Evolutionary conservation across 1,284 basidiomycete species (phyloP), one percentile per base, ranked within the genome.

Genomic region (Microbotryomycetes sp.): DNA sequence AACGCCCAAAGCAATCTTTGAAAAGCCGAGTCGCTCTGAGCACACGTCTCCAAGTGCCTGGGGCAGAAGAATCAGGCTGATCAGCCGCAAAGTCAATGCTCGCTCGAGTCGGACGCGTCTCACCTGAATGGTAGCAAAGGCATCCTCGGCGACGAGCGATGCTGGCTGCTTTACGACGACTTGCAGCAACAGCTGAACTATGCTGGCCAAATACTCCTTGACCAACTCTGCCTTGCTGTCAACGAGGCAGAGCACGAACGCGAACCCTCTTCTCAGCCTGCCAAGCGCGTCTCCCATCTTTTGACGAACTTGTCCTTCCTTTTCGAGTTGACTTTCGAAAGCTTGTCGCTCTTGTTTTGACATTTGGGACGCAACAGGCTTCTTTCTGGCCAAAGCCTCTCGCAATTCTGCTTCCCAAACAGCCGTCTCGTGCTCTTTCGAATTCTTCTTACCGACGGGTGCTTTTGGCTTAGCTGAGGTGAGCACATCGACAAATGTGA

Each of bases 331-430:
- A 2, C 84, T 84, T 52, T 86, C 81, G 6, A 96, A 83, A 3
- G 89, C 80, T 0, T 84, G 85, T 67, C 87, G 84, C 61, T 94
- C 89, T 66, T 87, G 85, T 74, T 92, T 96, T 2, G 87, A 89
- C 3, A 96, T 75, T 36, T 62, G 56, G 4, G 67, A 59, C 6
- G 60, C 67, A 52, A 61, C 79, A 62, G 77, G 74, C 70, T 80
- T 88, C 78, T 93, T 93, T 64, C 79, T 83, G 6, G 88, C 87
- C 0, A 96, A 79, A 0, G 86, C 84, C 70, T 87, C 86, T 12
- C 92, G 83, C n/a, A 94, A 79, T 66, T 97, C 91, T 30, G 86
- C 86, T 68, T 97, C 93, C 92, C 92, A 97, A 71, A 89, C 86
- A 15, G 88, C 86, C 28, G 92, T 86, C 49, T 89, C 89, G 15